These are phyloP conservation scores for Serendipita sp. DNA, from an alignment of 768 basidiomycete genomes.

Conservation along the genomic window DNA sequence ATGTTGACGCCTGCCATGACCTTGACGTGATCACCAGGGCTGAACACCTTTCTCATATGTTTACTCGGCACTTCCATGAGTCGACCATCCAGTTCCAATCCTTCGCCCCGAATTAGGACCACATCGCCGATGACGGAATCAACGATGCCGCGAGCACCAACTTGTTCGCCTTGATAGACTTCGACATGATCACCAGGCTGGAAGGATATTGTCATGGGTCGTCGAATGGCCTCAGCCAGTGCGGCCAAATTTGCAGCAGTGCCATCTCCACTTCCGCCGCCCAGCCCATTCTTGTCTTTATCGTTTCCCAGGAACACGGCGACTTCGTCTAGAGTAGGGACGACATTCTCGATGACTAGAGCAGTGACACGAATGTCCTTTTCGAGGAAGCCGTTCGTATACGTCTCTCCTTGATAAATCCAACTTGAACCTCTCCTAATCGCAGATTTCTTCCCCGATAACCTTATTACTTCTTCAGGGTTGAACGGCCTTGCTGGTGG, in stretches of 20 bases:
- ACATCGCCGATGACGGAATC: conserved; percentile 79
- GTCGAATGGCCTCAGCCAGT: conserved; percentile 83
- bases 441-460: conserved; percentile 66
- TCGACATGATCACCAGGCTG: conserved; percentile 97
- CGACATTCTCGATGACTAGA: conserved; percentile 72
- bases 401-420: conserved; percentile 87
- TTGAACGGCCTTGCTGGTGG: conserved; percentile 90
- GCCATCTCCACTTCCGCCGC: conserved; percentile 29
- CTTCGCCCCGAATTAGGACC: conserved; percentile 65
- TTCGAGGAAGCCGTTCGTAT: conserved; percentile 87
- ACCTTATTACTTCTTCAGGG: conserved; percentile 77
- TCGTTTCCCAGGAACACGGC: conserved; percentile 70
- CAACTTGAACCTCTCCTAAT: conserved; percentile 48
- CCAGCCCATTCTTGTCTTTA: conserved; percentile 45
- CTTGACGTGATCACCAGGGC: conserved; percentile 96
- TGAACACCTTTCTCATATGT: conserved; percentile 88
- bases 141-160: conserved; percentile 83
- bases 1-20: conserved; percentile 91
- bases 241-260: conserved; percentile 53
- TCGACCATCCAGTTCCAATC: conserved; percentile 73
- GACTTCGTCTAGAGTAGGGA: conserved; percentile 93
- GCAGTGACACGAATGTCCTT: conserved; percentile 82
- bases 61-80: conserved; percentile 74
- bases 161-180: conserved; percentile 92
- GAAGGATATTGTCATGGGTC: conserved; percentile 82